Conservation (phyloP, 352 stramenopile genomes). For the Phytophthora pseudosyringae region DNA sequence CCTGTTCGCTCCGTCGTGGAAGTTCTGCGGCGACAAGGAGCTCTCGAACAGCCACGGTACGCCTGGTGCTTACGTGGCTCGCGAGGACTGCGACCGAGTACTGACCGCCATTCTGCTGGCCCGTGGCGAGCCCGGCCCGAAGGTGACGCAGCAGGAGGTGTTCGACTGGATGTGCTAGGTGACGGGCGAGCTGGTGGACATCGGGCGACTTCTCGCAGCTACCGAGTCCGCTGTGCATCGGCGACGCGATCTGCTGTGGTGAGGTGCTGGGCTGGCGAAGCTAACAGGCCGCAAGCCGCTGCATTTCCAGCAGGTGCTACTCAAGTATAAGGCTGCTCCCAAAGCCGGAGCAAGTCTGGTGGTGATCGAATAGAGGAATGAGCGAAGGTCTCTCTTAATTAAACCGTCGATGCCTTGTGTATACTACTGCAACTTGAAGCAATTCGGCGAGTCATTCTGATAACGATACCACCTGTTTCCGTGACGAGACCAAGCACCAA, state of each 20-base stretch:
- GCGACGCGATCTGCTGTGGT: conserved; percentile 36
- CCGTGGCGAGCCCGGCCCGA: conserved; percentile 29
- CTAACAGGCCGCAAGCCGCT: conserved; percentile 32
- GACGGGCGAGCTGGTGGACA: conserved; percentile 30
- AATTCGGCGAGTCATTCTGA: too few species aligned
- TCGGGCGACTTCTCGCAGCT: conserved; percentile 36
- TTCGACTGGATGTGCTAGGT: conserved; percentile 37
- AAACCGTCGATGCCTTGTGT: too few species aligned
- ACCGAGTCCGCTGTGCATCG: conserved; percentile 38
- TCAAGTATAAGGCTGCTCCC: conserved; percentile 41
- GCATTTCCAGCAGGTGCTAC: conserved; percentile 23
- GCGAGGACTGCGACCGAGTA: conserved; percentile 35
- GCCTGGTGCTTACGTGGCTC: conserved; percentile 31
- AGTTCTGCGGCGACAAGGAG: conserved; percentile 41
- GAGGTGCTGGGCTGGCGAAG: conserved; percentile 40
- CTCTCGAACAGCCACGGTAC: conserved; percentile 38
- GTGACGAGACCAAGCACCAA: too few species aligned
- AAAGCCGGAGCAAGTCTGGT: conserved; percentile 23
- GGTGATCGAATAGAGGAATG: too few species aligned
- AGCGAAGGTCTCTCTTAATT: too few species aligned
- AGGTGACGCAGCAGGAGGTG: conserved; percentile 29
- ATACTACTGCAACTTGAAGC: too few species aligned
- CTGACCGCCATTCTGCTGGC: conserved; percentile 29
- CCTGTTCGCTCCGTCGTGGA: conserved; percentile 30
- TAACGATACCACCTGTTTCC: too few species aligned